Conservation (phyloP, 257 asterid genomes). For the Parsonsia alboflavescens region DNA sequence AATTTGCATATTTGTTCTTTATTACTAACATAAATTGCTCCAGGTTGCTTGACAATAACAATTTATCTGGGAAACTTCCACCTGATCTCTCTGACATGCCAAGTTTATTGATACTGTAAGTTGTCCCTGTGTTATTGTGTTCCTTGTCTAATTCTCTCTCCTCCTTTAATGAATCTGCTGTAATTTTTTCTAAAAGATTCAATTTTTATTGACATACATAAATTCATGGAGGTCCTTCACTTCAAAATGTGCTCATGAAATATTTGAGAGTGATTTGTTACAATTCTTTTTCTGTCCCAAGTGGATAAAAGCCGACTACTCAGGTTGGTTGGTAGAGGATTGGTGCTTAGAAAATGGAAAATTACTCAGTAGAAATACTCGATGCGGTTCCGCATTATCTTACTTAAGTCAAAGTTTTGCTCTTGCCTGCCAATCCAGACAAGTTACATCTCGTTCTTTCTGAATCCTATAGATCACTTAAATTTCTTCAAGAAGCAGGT, state of each 20-base stretch:
- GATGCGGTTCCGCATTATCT: neutral
- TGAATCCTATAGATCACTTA: neutral
- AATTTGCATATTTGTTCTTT: slow-evolving; percentile 10
- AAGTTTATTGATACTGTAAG: slow-evolving; percentile 67
- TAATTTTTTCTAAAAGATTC: neutral
- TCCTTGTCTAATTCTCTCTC: neutral
- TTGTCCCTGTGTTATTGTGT: slow-evolving; percentile 16
- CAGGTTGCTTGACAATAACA: slow-evolving; percentile 97
- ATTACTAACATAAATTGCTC: slow-evolving; percentile 18
- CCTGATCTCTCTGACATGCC: slow-evolving; percentile 67
- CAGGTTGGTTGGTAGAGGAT: neutral
- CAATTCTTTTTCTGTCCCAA: neutral
- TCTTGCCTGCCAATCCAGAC: neutral
- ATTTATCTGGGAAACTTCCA: slow-evolving; percentile 88
- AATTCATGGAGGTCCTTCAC: neutral
- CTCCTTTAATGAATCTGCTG: neutral
- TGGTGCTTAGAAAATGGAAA: neutral
- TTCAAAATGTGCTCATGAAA: no score
- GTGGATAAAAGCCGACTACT: neutral
- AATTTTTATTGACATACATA: neutral
- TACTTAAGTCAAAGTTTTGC: neutral
- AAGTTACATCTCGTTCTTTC: neutral
- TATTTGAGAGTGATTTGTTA: neutral
- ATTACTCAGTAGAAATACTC: neutral
- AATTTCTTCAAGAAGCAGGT: neutral